Evolutionary conservation across 2,329 filamentous ascomycete genomes (phyloP).

Genomic region (Ceratocystis ficicola): DNA sequence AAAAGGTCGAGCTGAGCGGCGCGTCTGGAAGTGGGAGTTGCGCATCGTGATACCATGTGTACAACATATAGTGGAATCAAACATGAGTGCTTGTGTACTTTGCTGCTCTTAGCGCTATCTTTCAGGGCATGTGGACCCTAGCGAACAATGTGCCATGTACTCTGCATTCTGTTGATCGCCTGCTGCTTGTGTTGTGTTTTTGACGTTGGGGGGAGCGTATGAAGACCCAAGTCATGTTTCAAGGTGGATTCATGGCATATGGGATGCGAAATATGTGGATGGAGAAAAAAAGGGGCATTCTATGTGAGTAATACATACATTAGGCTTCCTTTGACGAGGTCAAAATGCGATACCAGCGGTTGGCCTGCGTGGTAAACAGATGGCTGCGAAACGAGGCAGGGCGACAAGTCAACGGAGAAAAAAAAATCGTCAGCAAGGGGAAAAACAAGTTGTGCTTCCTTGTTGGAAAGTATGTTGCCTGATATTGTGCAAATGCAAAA

Average conservation of each 20-base stretch:
- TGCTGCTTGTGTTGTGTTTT: not conserved
- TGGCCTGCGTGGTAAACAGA: not conserved
- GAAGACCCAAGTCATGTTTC: not conserved
- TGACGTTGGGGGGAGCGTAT: not conserved
- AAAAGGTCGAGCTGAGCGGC: constrained; percentile 1
- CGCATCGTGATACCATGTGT: not conserved
- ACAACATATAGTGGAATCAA: not conserved
- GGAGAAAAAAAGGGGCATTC: constrained; percentile 3
- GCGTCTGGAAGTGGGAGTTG: not conserved
- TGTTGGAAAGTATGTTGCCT: not conserved
- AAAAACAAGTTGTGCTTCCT: not conserved
- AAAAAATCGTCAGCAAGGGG: not conserved
- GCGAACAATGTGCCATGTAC: not conserved
- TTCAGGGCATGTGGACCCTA: not conserved
- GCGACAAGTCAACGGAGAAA: not conserved
- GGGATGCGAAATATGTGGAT: not conserved
- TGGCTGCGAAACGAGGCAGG: not conserved
- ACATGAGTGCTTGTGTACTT: not conserved
- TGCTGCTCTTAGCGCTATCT: not conserved
- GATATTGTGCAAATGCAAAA: not conserved
- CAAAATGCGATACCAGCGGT: not conserved
- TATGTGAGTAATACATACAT: constrained; percentile 12
- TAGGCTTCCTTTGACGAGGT: constrained; percentile 7
- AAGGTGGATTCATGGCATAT: not conserved
- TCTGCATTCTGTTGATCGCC: not conserved